Base-by-base conservation (phyloP, 805 yeast genomes). In the Myxozyma geophila region DNA sequence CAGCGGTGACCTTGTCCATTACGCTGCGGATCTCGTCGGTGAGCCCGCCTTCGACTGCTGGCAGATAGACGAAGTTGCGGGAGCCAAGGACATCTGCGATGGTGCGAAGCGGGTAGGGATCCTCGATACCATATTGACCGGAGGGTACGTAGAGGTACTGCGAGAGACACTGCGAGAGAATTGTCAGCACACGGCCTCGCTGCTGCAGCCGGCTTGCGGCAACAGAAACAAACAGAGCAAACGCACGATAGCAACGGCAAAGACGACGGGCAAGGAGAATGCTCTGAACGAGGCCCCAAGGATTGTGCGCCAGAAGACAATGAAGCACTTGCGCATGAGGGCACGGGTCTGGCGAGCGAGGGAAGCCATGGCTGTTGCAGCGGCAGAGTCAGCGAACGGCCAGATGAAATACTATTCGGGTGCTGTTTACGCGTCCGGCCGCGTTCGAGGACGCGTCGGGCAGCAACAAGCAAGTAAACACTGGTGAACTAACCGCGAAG, bases 61-160 rank as follows among this genome's bases (percentile, higher is more conserved):
- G 28, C 46, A 68, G 74, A 53, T 69, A 75, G n/a, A 71, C 75
- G n/a, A 74, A 50, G 7, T 41, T 54, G 36, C 69, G 68, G 39
- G 55, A 40, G 19, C 75, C 74, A 15, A 75, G 62, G 13, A 62
- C 71, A 2, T 64, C 65, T 7, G 61, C 50, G 21, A 75, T 59
- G 23, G 58, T 49, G 2, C 60, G 64, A 6, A 75, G 65, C 9
- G 70, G 64, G 1, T 56, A 54, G 3, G 76, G 74, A 9, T 59
- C 57, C 15, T 73, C 70, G 1, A 75, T 71, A n/a, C 78, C 78
- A 52, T 70, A 75, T 17, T 59, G 64, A 5, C 74, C 75, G 7
- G 60, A 36, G 1, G 68, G 68, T 0, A 51, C 68, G 54, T 33
- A 64, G 23, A 58, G 48, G 36, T 65, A 59, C 52, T 54, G 55